Evolutionary conservation across 345 rosid genomes (phyloP).

Genomic region (Hibiscus tridactylites): DNA sequence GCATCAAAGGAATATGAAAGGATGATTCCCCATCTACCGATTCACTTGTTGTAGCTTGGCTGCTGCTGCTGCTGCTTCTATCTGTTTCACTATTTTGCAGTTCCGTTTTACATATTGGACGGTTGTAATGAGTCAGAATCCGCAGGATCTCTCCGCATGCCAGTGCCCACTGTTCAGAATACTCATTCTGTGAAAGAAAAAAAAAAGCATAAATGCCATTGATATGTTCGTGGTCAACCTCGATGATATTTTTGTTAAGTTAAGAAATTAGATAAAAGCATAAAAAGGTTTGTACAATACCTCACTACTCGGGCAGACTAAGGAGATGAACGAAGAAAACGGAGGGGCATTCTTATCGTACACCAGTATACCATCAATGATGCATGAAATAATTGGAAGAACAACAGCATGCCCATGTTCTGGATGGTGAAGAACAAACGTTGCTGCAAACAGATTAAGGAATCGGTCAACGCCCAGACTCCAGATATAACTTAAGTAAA

Average conservation of each 20-base stretch:
- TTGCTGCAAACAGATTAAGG: constrained; percentile 48
- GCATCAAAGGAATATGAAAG: constrained; percentile 30
- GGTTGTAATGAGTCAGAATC: constrained; percentile 91
- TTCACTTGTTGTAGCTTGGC: constrained; percentile 36
- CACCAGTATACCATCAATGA: constrained; percentile 78
- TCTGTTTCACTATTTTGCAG: constrained; percentile 47
- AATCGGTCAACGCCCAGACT: background rate
- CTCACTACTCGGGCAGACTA: constrained; percentile 78
- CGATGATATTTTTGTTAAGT: background rate
- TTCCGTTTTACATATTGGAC: constrained; percentile 81
- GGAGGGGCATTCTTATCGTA: constrained; percentile 73
- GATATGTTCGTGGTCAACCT: background rate
- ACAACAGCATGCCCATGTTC: constrained; percentile 95
- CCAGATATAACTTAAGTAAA: background rate
- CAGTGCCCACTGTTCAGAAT: constrained; percentile 97
- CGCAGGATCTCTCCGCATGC: constrained; percentile 96
- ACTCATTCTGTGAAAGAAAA: constrained; percentile 58
- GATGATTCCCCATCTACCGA: constrained; percentile 38
- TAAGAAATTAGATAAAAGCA: background rate
- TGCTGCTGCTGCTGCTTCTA: constrained; percentile 38
- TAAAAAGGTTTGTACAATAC: constrained; percentile 22
- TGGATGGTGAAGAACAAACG: constrained; percentile 92
- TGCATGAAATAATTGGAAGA: constrained; percentile 89
- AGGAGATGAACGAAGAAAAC: constrained; percentile 86
- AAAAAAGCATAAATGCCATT: background rate